These are phyloP conservation scores for Neobulgaria alba DNA, from an alignment of 2,329 filamentous ascomycete genomes.

Conservation along the genomic window DNA sequence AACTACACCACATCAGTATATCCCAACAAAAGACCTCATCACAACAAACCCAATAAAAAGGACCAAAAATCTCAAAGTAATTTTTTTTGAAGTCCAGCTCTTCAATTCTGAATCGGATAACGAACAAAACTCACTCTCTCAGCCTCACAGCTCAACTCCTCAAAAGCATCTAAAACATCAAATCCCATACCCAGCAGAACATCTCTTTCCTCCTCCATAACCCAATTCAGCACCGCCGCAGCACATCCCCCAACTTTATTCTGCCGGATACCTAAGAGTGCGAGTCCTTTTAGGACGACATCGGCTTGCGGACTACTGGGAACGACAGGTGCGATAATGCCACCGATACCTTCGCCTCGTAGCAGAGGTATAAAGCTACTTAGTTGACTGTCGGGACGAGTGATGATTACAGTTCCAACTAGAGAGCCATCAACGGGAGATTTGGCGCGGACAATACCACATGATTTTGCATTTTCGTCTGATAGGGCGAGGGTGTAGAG, in stretches of 20 bases:
- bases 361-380: constrained; percentile 54
- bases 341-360: constrained; percentile 43
- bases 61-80: background rate
- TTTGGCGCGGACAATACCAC: constrained; percentile 59
- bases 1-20: constrained; percentile 9
- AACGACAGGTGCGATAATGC: constrained; percentile 59
- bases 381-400: constrained; percentile 48
- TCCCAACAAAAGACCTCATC: background rate
- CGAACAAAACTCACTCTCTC: constrained; percentile 37
- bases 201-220: constrained; percentile 37
- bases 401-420: constrained; percentile 57
- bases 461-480: constrained; percentile 42
- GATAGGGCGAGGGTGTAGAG: constrained; percentile 57
- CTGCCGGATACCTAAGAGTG: constrained; percentile 56
- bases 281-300: constrained; percentile 55
- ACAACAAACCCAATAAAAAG: background rate
- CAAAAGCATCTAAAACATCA: constrained; percentile 67
- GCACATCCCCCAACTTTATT: constrained; percentile 55
- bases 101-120: background rate
- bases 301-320: constrained; percentile 54
- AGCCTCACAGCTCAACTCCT: constrained; percentile 63
- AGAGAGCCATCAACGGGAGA: constrained; percentile 51
- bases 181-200: constrained; percentile 74
- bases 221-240: constrained; percentile 45
- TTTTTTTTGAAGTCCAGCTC: background rate